phyloP scores from a whole-genome alignment of 768 basidiomycete species.

The Ramaria sp. region DNA sequence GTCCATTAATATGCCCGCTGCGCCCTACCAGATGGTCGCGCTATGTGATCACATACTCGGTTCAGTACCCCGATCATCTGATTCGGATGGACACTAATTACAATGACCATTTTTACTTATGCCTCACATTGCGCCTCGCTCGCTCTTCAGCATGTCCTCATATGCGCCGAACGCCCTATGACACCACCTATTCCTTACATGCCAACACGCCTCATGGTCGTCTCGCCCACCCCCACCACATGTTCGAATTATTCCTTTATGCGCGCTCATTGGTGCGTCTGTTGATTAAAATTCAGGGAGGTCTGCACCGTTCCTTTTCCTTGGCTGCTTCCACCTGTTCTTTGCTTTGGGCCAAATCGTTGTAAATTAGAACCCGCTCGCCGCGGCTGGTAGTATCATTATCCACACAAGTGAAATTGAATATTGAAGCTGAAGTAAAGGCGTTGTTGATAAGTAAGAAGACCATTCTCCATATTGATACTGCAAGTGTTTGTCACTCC shows the following conservation, averaged over 20 bases:
- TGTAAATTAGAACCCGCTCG: slow-evolving; percentile 1
- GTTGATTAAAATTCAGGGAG: not conserved
- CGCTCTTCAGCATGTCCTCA: not conserved
- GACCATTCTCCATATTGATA: no score
- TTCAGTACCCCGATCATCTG: not conserved
- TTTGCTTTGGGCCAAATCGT: not conserved
- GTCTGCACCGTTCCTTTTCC: not conserved
- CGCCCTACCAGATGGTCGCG: not conserved
- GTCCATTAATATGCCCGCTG: not conserved
- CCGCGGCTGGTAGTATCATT: not conserved
- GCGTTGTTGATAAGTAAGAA: no score
- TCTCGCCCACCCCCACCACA: not conserved
- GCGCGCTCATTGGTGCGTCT: not conserved
- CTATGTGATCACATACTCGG: not conserved
- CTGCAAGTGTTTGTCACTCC: no score
- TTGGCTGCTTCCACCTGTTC: not conserved
- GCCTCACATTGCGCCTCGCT: not conserved
- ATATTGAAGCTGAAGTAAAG: not conserved
- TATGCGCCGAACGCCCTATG: not conserved
- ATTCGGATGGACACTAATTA: not conserved
- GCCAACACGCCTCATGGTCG: not conserved
- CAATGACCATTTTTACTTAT: not conserved
- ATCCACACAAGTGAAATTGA: not conserved
- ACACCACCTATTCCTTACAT: not conserved
- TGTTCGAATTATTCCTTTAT: not conserved